Conservation (phyloP, 306 rosid species). For the Quercus engelmannii region DNA sequence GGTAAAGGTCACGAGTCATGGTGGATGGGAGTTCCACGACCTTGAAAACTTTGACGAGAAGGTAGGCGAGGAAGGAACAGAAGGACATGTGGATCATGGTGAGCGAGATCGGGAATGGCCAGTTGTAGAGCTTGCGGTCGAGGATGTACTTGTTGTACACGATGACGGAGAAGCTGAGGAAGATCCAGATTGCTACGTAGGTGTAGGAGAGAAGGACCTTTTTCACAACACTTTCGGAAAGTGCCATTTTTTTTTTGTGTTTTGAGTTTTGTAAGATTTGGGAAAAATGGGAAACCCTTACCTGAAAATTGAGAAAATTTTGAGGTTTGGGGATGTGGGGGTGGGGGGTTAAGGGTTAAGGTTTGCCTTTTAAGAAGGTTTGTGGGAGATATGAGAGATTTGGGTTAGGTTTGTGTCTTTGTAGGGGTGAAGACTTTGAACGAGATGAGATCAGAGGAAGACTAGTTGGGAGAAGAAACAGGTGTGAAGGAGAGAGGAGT, state of each 20-base stretch:
- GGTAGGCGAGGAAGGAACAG: slow-evolving; percentile 78
- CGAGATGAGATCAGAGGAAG: neutral
- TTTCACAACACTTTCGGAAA: slow-evolving; percentile 73
- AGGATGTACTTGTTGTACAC: slow-evolving; percentile 95
- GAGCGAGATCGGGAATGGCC: slow-evolving; percentile 93
- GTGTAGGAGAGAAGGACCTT: slow-evolving; percentile 79
- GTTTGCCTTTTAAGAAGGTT: neutral
- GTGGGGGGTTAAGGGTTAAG: neutral
- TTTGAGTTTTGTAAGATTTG: neutral
- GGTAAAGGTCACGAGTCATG: slow-evolving; percentile 79
- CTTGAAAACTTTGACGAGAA: slow-evolving; percentile 78
- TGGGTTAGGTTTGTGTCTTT: neutral
- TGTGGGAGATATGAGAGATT: neutral
- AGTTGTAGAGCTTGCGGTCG: slow-evolving; percentile 87
- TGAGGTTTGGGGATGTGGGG: neutral
- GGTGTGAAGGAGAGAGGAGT: no score
- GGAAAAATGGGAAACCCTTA: slow-evolving; percentile 20
- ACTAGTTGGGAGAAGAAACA: neutral
- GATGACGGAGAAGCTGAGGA: slow-evolving; percentile 90
- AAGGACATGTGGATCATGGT: slow-evolving; percentile 99
- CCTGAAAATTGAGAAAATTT: slow-evolving; percentile 16
- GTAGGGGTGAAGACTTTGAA: neutral
- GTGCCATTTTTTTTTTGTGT: slow-evolving; percentile 40
- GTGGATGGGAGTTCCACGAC: slow-evolving; percentile 86
- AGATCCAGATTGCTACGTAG: slow-evolving; percentile 89